Evolutionary conservation across 1,139 yeast species (phyloP), one percentile per base, ranked within the genome.

Genomic region (Entelexis sorbosivorans): DNA sequence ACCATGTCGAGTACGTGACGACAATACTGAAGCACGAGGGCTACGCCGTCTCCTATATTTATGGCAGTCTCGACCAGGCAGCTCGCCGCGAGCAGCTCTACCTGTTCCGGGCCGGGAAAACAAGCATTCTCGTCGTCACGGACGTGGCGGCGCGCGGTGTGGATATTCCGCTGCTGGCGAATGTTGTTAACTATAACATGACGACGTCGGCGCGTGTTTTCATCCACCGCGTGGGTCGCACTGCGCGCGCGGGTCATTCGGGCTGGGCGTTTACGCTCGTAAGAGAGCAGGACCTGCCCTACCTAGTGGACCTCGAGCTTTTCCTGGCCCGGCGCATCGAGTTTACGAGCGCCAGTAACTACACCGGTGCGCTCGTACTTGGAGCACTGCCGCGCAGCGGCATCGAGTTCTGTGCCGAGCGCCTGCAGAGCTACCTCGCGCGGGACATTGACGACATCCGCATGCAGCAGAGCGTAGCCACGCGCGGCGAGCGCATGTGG

Each of bases 91-190:
- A 84, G 62, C 98, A 93, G 65, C 73, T 93, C 48, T 77, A 82
- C 63, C 81, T 87, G 61, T 93, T 93, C 68, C 73, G 95, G 62
- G 72, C 81, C 1, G 98, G 97, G 1, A 72, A 84, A 50, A 81
- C 96, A 3, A 78, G 85, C 36, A 67, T 91, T 17, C 68, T 91
- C 66, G 96, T 91, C 9, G 98, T 93, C 52, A 91, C 99, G 1
- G 99, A 91, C 71, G 97, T 91, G 57, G 98, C 98, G 29, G 98
- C 98, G 5, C 84, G 98, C 73, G 99, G 99, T 81, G 89, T 91
- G 58, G 99, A 93, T 78, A 87, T 91, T 59, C 99, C 99, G 0
- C 81, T 91, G 55, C 76, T 91, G 64, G 96, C 97, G 14, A 89
- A 91, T 63, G 98, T 91, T 49, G 75, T 91, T 61, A 93, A 91